Conservation (phyloP, 2,329 filamentous ascomycete species). For the Pseudocercospora musae region DNA sequence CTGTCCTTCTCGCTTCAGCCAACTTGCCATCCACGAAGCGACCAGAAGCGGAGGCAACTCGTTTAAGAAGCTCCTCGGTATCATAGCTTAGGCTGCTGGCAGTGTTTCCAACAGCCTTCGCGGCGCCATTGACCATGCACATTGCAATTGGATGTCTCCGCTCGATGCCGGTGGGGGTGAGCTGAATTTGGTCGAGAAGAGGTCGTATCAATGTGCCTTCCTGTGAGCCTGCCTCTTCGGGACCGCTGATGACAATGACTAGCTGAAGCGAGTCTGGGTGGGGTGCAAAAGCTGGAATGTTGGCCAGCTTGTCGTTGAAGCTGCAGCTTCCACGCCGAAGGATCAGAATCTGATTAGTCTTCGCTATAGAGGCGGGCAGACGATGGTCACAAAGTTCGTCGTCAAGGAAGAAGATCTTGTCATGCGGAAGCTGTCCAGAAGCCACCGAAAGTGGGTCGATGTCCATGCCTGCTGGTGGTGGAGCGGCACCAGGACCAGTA, state of each 20-base stretch:
- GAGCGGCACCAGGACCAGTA: slow-evolving; percentile 63
- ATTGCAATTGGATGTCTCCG: slow-evolving; percentile 73
- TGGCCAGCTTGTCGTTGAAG: slow-evolving; percentile 77
- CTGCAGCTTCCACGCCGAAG: slow-evolving; percentile 78
- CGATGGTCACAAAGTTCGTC: slow-evolving; percentile 61
- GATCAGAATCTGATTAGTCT: slow-evolving; percentile 71
- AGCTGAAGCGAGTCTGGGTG: slow-evolving; percentile 62
- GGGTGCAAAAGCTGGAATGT: slow-evolving; percentile 71
- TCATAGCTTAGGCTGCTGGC: not conserved
- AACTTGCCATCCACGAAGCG: slow-evolving; percentile 20
- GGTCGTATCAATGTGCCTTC: slow-evolving; percentile 55
- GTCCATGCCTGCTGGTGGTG: slow-evolving; percentile 52
- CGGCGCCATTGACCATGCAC: slow-evolving; percentile 69
- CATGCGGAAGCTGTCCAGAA: slow-evolving; percentile 44
- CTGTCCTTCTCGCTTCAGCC: slow-evolving; percentile 11
- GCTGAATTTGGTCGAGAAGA: slow-evolving; percentile 70
- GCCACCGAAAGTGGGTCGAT: slow-evolving; percentile 28
- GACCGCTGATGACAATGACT: slow-evolving; percentile 69
- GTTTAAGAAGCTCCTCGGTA: slow-evolving; percentile 50
- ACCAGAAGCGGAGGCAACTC: slow-evolving; percentile 46
- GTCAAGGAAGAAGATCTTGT: slow-evolving; percentile 62
- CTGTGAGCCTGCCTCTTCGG: not conserved
- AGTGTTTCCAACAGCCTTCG: not conserved
- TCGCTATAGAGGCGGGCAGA: slow-evolving; percentile 52
- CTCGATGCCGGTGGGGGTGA: slow-evolving; percentile 65